Conservation (phyloP, 2,329 filamentous ascomycete genomes). For the Orbilia oligospora region DNA sequence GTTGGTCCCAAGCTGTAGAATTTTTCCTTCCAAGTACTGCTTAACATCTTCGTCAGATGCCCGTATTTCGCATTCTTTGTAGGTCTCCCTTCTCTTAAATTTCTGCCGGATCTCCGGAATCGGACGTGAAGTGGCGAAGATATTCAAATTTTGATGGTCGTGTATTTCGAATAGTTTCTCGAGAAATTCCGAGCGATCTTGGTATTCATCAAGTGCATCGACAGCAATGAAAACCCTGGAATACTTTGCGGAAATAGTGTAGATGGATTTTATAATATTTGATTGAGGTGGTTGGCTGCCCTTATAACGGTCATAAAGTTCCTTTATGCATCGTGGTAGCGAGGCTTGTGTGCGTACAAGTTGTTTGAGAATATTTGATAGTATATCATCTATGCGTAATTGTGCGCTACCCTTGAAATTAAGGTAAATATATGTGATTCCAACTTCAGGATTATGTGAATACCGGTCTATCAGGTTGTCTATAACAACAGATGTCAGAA, state of each 20-base stretch:
- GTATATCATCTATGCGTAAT: not conserved
- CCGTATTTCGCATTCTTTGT: conserved; percentile 5
- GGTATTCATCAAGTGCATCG: conserved; percentile 34
- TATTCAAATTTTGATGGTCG: not conserved
- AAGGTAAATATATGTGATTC: conserved; percentile 19
- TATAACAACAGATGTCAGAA: conserved; percentile 68
- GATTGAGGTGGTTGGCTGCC: not conserved
- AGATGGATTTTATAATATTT: not conserved
- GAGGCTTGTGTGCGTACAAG: not conserved
- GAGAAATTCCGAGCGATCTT: not conserved
- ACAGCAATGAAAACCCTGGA: conserved; percentile 21
- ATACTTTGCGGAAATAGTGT: not conserved
- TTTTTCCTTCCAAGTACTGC: conserved; percentile 3
- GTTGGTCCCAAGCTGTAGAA: not conserved
- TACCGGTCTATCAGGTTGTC: conserved; percentile 66
- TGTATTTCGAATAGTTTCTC: conserved; percentile 8
- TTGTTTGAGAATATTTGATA: conserved; percentile 13
- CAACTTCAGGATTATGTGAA: not conserved
- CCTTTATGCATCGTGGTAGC: conserved; percentile 9
- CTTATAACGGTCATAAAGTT: conserved; percentile 49
- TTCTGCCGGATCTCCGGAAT: conserved; percentile 62
- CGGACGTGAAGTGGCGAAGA: conserved; percentile 59
- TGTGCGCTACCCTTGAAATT: conserved; percentile 11
- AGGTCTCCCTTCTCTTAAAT: conserved; percentile 4
- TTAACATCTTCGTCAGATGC: conserved; percentile 16